phyloP scores from a whole-genome alignment of 495 filamentous ascomycete genomes.

The Tuber borchii region DNA sequence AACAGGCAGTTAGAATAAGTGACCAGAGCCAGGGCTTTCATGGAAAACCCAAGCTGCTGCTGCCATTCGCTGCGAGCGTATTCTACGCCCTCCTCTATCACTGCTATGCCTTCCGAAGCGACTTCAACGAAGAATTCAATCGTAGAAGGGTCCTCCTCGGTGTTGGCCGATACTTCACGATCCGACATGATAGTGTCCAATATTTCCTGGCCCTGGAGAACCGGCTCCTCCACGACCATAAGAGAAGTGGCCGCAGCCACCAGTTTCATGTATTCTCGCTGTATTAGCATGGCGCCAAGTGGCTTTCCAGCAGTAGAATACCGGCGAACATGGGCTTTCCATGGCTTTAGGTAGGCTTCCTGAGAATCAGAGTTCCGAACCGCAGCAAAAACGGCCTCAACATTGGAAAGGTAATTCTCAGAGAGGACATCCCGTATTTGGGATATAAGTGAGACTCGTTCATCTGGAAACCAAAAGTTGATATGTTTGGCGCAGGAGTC shows the following conservation, averaged over 20 bases:
- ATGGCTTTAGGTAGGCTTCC: conserved; percentile 56
- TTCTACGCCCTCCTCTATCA: conserved; percentile 82
- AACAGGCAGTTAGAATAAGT: conserved; percentile 79
- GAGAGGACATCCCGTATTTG: conserved; percentile 65
- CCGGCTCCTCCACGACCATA: conserved; percentile 56
- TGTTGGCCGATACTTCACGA: conserved; percentile 37
- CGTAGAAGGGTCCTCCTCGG: conserved; percentile 50
- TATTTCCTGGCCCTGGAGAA: conserved; percentile 57
- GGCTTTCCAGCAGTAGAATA: conserved; percentile 74
- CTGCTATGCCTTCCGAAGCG: conserved; percentile 70
- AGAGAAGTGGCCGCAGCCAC: conserved; percentile 70
- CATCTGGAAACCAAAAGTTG: conserved; percentile 59
- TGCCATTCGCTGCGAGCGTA: conserved; percentile 82
- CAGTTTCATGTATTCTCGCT: conserved; percentile 76
- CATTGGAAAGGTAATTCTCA: conserved; percentile 69
- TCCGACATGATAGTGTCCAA: conserved; percentile 65
- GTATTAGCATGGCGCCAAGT: conserved; percentile 84
- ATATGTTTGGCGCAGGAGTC: conserved; percentile 68
- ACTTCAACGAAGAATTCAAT: conserved; percentile 68
- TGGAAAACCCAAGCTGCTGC: conserved; percentile 75
- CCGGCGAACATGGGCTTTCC: conserved; percentile 74
- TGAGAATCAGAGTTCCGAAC: conserved; percentile 57
- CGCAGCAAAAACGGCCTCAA: conserved; percentile 81
- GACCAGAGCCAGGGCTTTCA: conserved; percentile 73
- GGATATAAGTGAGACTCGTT: conserved; percentile 52